Evolutionary conservation across 2,329 filamentous ascomycete species (phyloP).

Genomic region (Sporothrix euskadiensis): DNA sequence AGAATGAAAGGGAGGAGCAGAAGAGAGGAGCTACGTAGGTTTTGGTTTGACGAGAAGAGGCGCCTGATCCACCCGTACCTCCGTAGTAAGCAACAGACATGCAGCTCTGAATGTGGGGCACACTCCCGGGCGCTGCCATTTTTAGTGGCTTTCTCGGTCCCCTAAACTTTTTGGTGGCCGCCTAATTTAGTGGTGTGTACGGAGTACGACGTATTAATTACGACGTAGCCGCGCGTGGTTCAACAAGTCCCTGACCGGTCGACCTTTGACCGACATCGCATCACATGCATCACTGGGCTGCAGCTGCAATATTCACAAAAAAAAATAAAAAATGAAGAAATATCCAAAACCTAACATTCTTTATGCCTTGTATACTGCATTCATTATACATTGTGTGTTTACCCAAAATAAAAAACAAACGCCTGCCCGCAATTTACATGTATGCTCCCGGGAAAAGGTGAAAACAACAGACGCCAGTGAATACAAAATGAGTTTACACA

Average conservation of each 20-base stretch:
- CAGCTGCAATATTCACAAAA: not conserved
- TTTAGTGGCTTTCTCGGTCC: not conserved
- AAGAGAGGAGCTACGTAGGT: not conserved
- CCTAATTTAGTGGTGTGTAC: not conserved
- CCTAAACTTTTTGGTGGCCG: not conserved
- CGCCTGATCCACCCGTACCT: not conserved
- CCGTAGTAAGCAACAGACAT: constrained; percentile 6
- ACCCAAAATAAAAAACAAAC: not conserved
- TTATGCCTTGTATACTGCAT: not conserved
- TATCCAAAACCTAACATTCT: not conserved
- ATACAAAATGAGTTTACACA: not conserved
- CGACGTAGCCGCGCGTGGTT: not conserved
- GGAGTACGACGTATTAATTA: too few relatives aligned
- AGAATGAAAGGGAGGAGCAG: not conserved
- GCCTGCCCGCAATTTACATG: constrained; percentile 3
- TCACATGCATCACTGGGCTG: not conserved
- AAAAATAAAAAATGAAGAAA: not conserved
- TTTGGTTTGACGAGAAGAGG: not conserved
- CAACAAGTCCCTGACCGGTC: not conserved
- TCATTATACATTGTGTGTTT: not conserved
- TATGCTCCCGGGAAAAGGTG: constrained; percentile 4
- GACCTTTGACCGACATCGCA: not conserved
- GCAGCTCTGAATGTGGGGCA: constrained; percentile 2
- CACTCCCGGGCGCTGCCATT: constrained; percentile 6
- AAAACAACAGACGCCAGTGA: not conserved